Evolutionary conservation across 1,139 yeast genomes (phyloP), one percentile per base, ranked within the genome.

Genomic region (Blastobotrys illinoisensis): DNA sequence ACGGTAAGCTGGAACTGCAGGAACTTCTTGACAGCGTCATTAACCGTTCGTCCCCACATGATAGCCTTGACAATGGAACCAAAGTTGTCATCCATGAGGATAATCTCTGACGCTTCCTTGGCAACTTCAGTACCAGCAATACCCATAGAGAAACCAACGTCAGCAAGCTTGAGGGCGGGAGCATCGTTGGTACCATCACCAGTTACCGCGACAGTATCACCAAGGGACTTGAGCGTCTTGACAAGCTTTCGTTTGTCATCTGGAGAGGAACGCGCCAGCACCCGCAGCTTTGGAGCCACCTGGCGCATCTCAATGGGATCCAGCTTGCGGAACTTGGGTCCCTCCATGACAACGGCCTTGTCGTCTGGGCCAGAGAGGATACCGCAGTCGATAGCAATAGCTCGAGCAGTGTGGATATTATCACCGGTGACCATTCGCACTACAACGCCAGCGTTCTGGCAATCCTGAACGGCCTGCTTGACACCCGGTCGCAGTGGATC

Each of bases 391-490:
- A 78, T 77, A 3, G 97, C 89, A 62, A 93, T 93, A 0, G 98
- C 95, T 62, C 81, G 82, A 6, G 99, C 99, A 5, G 99, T 93
- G 51, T 82, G 75, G 57, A 91, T 69, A 67, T 91, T 91, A 70
- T 93, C 99, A 71, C 99, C 99, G 21, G 99, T 93, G 51, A 93
- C 97, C 99, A 93, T 93, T 64, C 97, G 80, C 24, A 93, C 98
- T 26, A 86, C 81, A 16, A 93, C 98, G 54, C 99, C 98, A 0
- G 99, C 98, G 46, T 76, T 76, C 63, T 83, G 85, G 73, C 99
- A 93, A 67, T 85, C 86, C 40, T 78, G 76, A 19, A 93, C 97
- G 1, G 99, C 96, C 54, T 86, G 83, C 24, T 83, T 79, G n/a
- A 93, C 98, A 59, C 97, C 97, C 9, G 80, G 81, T 63, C 97